Evolutionary conservation across 1,284 basidiomycete species (phyloP).

Genomic region (Exobasidium cylindrosporum): DNA sequence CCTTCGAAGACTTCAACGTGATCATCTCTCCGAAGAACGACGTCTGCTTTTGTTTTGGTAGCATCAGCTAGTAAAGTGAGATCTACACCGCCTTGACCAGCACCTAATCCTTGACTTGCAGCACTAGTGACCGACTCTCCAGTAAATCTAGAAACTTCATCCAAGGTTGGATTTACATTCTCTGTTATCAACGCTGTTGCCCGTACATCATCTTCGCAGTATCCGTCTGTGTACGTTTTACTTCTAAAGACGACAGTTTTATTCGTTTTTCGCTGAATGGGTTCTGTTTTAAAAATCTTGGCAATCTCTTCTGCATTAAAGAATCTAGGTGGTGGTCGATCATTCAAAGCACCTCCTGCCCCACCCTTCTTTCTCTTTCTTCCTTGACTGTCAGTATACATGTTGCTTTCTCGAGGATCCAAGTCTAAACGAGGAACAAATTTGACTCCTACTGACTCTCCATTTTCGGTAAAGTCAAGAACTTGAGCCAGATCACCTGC

Average conservation of each 20-base stretch:
- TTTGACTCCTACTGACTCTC: slow-evolving; percentile 87
- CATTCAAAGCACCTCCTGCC: slow-evolving; percentile 37
- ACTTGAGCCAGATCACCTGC: slow-evolving; percentile 93
- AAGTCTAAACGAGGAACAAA: slow-evolving; percentile 96
- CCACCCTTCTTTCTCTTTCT: slow-evolving; percentile 54
- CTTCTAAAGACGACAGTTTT: slow-evolving; percentile 67
- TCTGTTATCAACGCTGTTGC: slow-evolving; percentile 75
- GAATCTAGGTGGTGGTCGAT: slow-evolving; percentile 80
- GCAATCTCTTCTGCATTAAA: slow-evolving; percentile 93
- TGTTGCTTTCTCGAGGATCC: slow-evolving; percentile 58
- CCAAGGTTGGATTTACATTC: slow-evolving; percentile 89
- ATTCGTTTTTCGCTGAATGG: slow-evolving; percentile 55
- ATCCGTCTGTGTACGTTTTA: slow-evolving; percentile 91
- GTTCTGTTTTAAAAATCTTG: slow-evolving; percentile 74
- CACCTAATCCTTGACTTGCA: slow-evolving; percentile 30
- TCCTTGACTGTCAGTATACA: slow-evolving; percentile 56
- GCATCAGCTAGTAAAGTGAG: slow-evolving; percentile 82
- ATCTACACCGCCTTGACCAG: slow-evolving; percentile 60
- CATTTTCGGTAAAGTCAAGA: slow-evolving; percentile 86
- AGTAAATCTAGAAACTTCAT: slow-evolving; percentile 89
- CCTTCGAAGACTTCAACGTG: slow-evolving; percentile 97
- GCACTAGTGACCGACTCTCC: slow-evolving; percentile 54
- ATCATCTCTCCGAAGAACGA: slow-evolving; percentile 93
- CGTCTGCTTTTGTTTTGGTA: slow-evolving; percentile 77
- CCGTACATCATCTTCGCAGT: slow-evolving; percentile 94